phyloP scores from a whole-genome alignment of 2,329 filamentous ascomycete species.

The Verticillium klebahnii region DNA sequence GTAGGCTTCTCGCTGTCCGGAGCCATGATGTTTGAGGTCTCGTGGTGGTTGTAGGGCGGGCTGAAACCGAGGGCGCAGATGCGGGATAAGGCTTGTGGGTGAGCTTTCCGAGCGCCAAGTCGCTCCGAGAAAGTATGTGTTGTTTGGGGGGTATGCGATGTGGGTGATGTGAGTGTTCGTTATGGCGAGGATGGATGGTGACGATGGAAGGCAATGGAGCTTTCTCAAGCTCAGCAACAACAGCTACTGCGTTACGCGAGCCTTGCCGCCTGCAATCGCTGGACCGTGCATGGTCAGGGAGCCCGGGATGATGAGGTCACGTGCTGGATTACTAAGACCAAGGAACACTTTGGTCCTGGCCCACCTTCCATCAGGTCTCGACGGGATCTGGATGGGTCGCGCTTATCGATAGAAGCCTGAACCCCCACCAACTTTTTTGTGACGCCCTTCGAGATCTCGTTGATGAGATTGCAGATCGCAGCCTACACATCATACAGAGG shows the following conservation, averaged over 20 bases:
- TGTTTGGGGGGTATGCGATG: constrained; percentile 5
- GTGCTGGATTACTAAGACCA: neutral
- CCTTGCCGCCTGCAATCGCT: constrained; percentile 34
- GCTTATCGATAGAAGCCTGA: neutral
- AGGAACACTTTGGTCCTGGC: neutral
- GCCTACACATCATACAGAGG: neutral
- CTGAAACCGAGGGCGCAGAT: neutral
- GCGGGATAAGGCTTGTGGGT: neutral
- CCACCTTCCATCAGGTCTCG: neutral
- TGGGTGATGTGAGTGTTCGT: neutral
- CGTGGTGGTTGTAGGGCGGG: neutral
- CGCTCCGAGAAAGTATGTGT: constrained; percentile 5
- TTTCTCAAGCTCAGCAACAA: constrained; percentile 29
- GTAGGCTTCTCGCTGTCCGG: constrained; percentile 86
- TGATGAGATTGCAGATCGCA: neutral
- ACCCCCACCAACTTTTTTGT: neutral
- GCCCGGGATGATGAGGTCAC: neutral
- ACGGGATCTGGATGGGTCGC: neutral
- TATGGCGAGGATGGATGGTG: constrained; percentile 6
- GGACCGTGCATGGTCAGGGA: constrained; percentile 1
- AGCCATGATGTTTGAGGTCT: constrained; percentile 63
- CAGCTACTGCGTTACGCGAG: constrained; percentile 40
- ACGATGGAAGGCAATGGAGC: constrained; percentile 32
- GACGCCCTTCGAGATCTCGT: neutral
- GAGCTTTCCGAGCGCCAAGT: neutral